Evolutionary conservation across 306 rosid genomes (phyloP).

Genomic region (Glycyrrhiza uralensis): DNA sequence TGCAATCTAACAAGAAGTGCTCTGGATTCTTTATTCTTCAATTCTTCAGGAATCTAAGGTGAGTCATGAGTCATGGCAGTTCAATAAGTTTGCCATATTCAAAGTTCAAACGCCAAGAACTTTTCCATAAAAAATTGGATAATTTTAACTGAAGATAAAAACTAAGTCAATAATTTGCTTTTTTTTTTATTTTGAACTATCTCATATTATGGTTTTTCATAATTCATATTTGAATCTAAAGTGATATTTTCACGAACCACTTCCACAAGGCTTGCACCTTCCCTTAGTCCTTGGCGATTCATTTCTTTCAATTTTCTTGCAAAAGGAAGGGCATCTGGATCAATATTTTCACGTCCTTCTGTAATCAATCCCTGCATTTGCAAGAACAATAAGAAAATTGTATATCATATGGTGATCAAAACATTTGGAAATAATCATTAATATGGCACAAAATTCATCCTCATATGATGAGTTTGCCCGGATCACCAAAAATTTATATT

Average conservation of each 20-base stretch:
- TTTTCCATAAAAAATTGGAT: background rate
- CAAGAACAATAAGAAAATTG: conserved; percentile 14
- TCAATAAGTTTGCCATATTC: background rate
- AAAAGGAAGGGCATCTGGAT: conserved; percentile 87
- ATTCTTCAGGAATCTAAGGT: background rate
- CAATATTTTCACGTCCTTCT: conserved; percentile 75
- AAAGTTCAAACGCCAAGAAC: background rate
- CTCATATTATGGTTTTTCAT: conserved; percentile 10
- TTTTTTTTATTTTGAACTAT: background rate
- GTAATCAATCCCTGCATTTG: conserved; percentile 83
- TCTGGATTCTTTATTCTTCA: background rate
- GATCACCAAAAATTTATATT: conserved; percentile 9
- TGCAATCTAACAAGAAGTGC: background rate
- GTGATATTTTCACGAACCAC: conserved; percentile 66
- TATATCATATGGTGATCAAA: conserved; percentile 17
- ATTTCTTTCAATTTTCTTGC: conserved; percentile 80
- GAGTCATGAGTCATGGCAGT: background rate
- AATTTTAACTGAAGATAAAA: background rate
- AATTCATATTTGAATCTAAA: background rate
- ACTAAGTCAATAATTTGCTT: background rate
- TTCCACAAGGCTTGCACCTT: conserved; percentile 94
- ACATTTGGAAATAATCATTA: background rate
- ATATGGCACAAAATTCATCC: background rate
- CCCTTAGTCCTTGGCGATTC: conserved; percentile 83
- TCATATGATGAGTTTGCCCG: background rate